These are phyloP conservation scores for Trypanosoma cruzi DNA, from an alignment of 208 protist genomes.

Conservation along the genomic window DNA sequence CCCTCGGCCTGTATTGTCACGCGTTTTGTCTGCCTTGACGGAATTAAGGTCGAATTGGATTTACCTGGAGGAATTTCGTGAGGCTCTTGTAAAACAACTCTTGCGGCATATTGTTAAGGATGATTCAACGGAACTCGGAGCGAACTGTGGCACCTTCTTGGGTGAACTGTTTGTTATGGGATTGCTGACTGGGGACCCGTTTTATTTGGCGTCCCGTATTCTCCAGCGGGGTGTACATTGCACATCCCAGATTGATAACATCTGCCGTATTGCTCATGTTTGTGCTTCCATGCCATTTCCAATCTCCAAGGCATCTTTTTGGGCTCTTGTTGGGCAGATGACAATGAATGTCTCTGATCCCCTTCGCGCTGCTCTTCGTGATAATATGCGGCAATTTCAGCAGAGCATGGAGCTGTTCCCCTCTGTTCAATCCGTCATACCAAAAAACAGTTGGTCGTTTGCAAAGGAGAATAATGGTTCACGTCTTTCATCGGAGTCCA, in stretches of 20 bases:
- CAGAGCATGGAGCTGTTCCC: slow-evolving; percentile 29
- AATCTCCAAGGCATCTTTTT: slow-evolving; percentile 76
- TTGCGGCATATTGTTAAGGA: slow-evolving; percentile 53
- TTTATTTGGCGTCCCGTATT: slow-evolving; percentile 62
- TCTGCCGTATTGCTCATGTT: slow-evolving; percentile 73
- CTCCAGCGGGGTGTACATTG: slow-evolving; percentile 48
- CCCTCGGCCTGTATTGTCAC: slow-evolving; percentile 38
- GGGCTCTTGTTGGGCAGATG: slow-evolving; percentile 60
- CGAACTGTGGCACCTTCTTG: slow-evolving; percentile 66
- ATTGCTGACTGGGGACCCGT: slow-evolving; percentile 75
- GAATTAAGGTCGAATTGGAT: slow-evolving; percentile 36
- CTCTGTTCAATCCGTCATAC: background rate
- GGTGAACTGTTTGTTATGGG: slow-evolving; percentile 54
- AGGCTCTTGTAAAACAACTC: slow-evolving; percentile 60
- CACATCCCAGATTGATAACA: slow-evolving; percentile 64
- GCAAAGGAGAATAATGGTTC: background rate
- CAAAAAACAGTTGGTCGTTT: slow-evolving; percentile 2
- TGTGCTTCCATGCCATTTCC: slow-evolving; percentile 47
- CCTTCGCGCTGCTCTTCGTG: slow-evolving; percentile 40
- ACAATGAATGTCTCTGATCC: slow-evolving; percentile 31
- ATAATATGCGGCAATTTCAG: slow-evolving; percentile 60
- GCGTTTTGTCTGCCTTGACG: slow-evolving; percentile 41
- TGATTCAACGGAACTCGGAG: slow-evolving; percentile 15
- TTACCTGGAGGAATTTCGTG: slow-evolving; percentile 47
- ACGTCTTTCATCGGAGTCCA: slow-evolving; percentile 30